phyloP scores from a whole-genome alignment of 179 eudicot genomes.

The Silene coronaria region DNA sequence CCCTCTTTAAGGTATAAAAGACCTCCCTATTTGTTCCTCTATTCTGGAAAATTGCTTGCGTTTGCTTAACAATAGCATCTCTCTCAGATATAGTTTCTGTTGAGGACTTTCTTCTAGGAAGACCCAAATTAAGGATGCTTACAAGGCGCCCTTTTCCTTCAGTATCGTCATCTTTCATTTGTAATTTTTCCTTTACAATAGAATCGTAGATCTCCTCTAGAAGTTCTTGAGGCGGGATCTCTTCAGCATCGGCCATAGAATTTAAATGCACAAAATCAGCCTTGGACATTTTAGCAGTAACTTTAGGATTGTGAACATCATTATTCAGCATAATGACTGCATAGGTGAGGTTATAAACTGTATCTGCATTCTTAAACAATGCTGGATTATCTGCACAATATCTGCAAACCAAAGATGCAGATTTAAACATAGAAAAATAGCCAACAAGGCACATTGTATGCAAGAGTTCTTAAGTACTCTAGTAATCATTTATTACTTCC shows the following conservation, averaged over 20 bases:
- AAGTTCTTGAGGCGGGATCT: slow-evolving; percentile 70
- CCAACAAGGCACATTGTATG: neutral
- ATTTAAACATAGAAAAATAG: slow-evolving; percentile 17
- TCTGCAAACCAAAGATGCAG: slow-evolving; percentile 42
- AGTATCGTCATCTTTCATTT: slow-evolving; percentile 84
- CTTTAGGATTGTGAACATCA: slow-evolving; percentile 96
- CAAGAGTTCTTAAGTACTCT: neutral
- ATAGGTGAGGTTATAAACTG: slow-evolving; percentile 93
- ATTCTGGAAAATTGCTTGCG: slow-evolving; percentile 62
- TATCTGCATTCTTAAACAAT: slow-evolving; percentile 88
- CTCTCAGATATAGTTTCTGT: slow-evolving; percentile 66
- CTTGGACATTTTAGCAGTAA: slow-evolving; percentile 93
- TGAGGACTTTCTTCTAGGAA: slow-evolving; percentile 55
- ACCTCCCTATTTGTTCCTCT: slow-evolving; percentile 73
- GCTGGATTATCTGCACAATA: slow-evolving; percentile 95
- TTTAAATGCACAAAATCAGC: slow-evolving; percentile 81
- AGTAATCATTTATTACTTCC: neutral
- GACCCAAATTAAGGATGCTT: slow-evolving; percentile 89
- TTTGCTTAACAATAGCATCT: slow-evolving; percentile 77
- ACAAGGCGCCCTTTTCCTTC: slow-evolving; percentile 85
- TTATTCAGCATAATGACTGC: slow-evolving; percentile 96
- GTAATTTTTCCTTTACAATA: slow-evolving; percentile 81
- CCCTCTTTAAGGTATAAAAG: slow-evolving; percentile 66
- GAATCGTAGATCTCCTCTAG: slow-evolving; percentile 93
- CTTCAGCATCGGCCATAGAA: slow-evolving; percentile 73